Evolutionary conservation across 1,284 basidiomycete genomes (phyloP), one percentile per base, ranked within the genome.

Genomic region (Stygiomarasmius scandens): DNA sequence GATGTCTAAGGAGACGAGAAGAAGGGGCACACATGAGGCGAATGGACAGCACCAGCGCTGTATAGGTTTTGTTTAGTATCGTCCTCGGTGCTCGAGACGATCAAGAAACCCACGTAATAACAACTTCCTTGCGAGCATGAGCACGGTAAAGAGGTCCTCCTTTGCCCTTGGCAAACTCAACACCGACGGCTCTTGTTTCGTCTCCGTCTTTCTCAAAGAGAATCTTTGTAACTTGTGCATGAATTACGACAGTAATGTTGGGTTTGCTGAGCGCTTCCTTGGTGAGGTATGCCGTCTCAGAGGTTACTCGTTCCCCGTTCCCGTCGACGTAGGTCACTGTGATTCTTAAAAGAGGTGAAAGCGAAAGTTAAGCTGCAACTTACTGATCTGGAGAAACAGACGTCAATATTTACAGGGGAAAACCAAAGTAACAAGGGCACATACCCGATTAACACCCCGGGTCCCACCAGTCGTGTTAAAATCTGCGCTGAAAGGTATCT

Each of bases 261-360:
- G 79, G 79, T 43, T 88, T 77, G 1, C 76, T 73, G 8, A 89
- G 75, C 1, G 88, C 87, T 0, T 81, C 75, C 1, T 78, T 69
- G 0, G 86, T 88, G 24, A 90, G 75, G 63, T 90, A 90, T 0
- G 84, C 85, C 1, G 79, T 72, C 63, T 89, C 86, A 0, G 84
- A 78, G 0, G 86, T 83, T 2, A 84, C 84, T 1, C 88, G 82
- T 55, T 70, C 67, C 34, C 76, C 76, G 6, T 72, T 75, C 20
- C 74, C 60, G 63, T 82, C 75, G 53, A 89, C 76, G 61, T 84
- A 90, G 0, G 85, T 87, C 83, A 87, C 86, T 89, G 57, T 3
- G 48, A 56, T 43, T 29, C 22, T 34, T 34, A 24, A 16, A 16
- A 41, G 12, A 34, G 29, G 38, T 41, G 20, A 10, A 36, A 8